Evolutionary conservation across 345 rosid species (phyloP), one percentile per base, ranked within the genome.

Genomic region (Erodium maritimum): DNA sequence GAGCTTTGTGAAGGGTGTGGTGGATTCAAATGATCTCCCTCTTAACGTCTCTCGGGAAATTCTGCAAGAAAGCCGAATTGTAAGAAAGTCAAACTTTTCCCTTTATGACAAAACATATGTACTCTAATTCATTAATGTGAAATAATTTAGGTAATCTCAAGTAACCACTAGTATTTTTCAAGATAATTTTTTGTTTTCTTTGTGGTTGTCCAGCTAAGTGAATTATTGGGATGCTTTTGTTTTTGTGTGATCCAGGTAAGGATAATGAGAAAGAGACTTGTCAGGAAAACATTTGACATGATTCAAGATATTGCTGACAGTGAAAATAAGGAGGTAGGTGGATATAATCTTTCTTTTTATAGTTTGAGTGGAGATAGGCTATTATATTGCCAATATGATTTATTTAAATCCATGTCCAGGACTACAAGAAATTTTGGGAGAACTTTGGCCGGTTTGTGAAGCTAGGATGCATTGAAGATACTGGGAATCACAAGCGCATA

Each of bases 361-460:
- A 7, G 14, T 42, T 9, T 42, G 14, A 7, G 5, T n/a, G n/a
- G n/a, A n/a, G n/a, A n/a, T 7, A 14, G 12, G 48, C 14, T 10
- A 42, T 7, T 42, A n/a, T 11, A 19, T 42, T 13, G 16, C 19
- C 52, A 59, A 1, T 37, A 24, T 65, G 62, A 50, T 62, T 65
- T n/a, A n/a, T n/a, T n/a, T n/a, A n/a, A n/a, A n/a, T n/a, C n/a
- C n/a, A n/a, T n/a, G n/a, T n/a, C 17, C 82, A 93, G 97, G 99
- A 89, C 76, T 93, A 87, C 73, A 87, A 87, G 70, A 93, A 87
- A 58, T 89, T 93, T 72, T 93, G 99, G 99, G 99, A 93, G 80
- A 93, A 93, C 68, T 89, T 87, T 57, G 96, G 99, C 20, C 80
- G 82, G 77, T 89, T 89, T 72, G 54, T 93, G 50, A 93, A 93